Conservation (phyloP, 768 basidiomycete species). For the Agaricus subrufescens region DNA sequence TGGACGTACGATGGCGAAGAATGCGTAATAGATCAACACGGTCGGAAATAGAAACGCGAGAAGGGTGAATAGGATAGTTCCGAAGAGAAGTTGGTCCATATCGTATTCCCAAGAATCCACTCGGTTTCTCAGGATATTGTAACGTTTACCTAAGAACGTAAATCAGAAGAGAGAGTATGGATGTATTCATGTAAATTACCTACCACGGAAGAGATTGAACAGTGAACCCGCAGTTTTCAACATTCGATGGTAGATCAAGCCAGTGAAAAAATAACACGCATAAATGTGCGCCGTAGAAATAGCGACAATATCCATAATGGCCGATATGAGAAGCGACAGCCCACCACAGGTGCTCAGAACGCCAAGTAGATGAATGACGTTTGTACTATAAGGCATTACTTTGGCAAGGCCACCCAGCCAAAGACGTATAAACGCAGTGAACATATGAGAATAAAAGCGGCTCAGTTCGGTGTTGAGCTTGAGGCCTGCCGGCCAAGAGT, state of each 20-base stretch:
- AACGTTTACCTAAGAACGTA: constrained; percentile 68
- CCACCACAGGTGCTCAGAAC: constrained; percentile 19
- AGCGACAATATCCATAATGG: constrained; percentile 10
- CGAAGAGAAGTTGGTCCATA: constrained; percentile 91
- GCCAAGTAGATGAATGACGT: constrained; percentile 30
- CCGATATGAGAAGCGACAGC: constrained; percentile 9
- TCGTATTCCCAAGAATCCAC: constrained; percentile 90
- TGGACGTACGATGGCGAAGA: constrained; percentile 65
- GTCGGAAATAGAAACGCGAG: constrained; percentile 83
- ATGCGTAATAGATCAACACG: constrained; percentile 75
- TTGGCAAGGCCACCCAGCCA: constrained; percentile 45
- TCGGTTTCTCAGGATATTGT: constrained; percentile 82
- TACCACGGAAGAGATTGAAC: constrained; percentile 91
- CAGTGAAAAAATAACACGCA: constrained; percentile 61
- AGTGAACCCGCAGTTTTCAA: constrained; percentile 57
- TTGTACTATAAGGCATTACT: constrained; percentile 16
- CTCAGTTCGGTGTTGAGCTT: constrained; percentile 97
- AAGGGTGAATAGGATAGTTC: constrained; percentile 84
- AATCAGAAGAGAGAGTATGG: neutral
- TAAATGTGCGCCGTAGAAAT: constrained; percentile 63
- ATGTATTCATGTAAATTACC: neutral
- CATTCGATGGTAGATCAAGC: constrained; percentile 56
- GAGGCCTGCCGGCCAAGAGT: constrained; percentile 93
- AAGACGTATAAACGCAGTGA: constrained; percentile 55
- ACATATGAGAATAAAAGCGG: constrained; percentile 70